Evolutionary conservation across 2,329 filamentous ascomycete species (phyloP).

Genomic region (Botrytis hyacinthi): DNA sequence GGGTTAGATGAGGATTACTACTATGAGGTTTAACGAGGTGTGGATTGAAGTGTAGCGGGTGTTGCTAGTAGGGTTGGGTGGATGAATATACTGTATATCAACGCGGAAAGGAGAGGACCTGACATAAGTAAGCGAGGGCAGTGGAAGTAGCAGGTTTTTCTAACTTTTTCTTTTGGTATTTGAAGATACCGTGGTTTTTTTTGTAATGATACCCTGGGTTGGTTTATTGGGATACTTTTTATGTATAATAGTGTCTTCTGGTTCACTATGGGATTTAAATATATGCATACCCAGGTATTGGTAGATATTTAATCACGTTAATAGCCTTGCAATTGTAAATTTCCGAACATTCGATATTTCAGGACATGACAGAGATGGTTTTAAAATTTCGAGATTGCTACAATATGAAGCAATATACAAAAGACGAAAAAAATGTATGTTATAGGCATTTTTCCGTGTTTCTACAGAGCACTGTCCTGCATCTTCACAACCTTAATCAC

Average conservation of each 20-base stretch:
- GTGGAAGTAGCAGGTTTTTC: not conserved
- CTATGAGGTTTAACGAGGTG: constrained; percentile 54
- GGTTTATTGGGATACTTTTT: not conserved
- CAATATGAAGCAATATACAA: not conserved
- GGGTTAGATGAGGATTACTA: constrained; percentile 91
- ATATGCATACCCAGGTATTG: not conserved
- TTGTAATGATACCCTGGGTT: constrained; percentile 18
- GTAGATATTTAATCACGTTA: not conserved
- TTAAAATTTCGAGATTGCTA: not conserved
- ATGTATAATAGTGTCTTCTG: not conserved
- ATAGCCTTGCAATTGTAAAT: not conserved
- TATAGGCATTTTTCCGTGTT: not conserved
- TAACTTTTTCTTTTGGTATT: not conserved
- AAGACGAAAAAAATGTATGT: not conserved
- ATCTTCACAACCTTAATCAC: not conserved
- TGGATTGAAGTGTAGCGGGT: not conserved
- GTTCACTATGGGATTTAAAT: not conserved
- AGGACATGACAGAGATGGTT: not conserved
- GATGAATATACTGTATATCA: not conserved
- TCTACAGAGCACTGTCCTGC: not conserved
- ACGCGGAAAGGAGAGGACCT: not conserved
- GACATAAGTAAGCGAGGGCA: not conserved
- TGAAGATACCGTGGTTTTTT: not conserved
- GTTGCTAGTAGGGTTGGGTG: not conserved
- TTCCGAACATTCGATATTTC: not conserved